Evolutionary conservation across 2,329 filamentous ascomycete genomes (phyloP).

Genomic region (Monosporascus sp.): DNA sequence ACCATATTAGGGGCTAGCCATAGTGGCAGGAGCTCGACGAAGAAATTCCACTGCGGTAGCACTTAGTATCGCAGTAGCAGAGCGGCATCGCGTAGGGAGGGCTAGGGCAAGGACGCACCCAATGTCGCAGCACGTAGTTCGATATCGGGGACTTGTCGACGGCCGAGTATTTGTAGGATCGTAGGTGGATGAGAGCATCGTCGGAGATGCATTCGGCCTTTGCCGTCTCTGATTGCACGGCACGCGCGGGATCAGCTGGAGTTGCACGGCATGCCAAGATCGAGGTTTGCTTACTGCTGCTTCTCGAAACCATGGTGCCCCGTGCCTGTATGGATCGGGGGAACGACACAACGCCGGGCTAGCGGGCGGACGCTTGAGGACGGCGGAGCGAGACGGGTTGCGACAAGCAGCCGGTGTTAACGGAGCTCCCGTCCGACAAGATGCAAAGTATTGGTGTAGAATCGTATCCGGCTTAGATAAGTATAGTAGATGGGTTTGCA

Average conservation of each 20-base stretch:
- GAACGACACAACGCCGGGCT: not conserved
- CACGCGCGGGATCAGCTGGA: conserved; percentile 10
- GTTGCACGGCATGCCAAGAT: not conserved
- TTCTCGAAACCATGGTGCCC: conserved; percentile 31
- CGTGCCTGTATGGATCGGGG: not conserved
- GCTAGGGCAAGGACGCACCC: conserved; percentile 57
- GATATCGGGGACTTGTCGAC: conserved; percentile 95
- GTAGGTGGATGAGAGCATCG: conserved; percentile 84
- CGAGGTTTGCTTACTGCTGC: conserved; percentile 25
- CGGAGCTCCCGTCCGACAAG: too few relatives aligned
- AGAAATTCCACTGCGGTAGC: conserved; percentile 80
- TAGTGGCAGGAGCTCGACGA: conserved; percentile 84
- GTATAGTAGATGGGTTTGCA: too few relatives aligned
- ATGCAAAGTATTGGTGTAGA: too few relatives aligned
- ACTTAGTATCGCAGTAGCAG: not conserved
- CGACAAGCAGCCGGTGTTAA: too few relatives aligned
- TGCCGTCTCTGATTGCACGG: conserved; percentile 39
- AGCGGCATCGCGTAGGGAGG: conserved; percentile 4
- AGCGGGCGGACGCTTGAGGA: not conserved
- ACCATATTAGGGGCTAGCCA: conserved; percentile 99
- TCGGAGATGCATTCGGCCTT: conserved; percentile 75
- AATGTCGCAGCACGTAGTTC: conserved; percentile 88
- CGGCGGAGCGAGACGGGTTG: too few relatives aligned
- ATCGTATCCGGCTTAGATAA: too few relatives aligned
- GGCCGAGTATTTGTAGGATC: conserved; percentile 94